phyloP scores from a whole-genome alignment of 208 protist species.

The Crithidia sp. region DNA sequence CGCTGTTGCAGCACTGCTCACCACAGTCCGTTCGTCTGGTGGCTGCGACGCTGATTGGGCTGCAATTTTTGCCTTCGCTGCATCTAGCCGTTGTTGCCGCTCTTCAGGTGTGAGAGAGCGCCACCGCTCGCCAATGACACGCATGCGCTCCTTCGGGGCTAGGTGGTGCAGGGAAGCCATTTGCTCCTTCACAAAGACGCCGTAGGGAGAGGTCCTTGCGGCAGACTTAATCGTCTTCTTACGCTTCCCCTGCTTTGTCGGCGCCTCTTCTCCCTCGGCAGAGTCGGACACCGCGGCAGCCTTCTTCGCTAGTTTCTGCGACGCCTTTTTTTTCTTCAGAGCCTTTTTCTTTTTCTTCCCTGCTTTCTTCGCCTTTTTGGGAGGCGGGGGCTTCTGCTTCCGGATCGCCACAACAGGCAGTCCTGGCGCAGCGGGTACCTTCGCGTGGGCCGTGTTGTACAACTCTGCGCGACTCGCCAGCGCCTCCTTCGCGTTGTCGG shows the following conservation, averaged over 20 bases:
- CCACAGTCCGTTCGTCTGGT: background rate
- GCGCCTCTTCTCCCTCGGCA: background rate
- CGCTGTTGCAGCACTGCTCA: background rate
- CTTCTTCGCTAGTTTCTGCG: constrained; percentile 16
- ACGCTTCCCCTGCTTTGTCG: background rate
- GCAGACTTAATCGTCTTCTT: background rate
- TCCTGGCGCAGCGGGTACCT: background rate
- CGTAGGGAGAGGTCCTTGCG: constrained; percentile 41
- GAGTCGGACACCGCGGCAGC: background rate
- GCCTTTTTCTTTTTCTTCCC: constrained; percentile 13
- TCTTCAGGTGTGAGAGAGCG: constrained; percentile 42
- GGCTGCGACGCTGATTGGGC: background rate
- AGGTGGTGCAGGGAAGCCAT: constrained; percentile 60
- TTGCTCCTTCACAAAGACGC: constrained; percentile 73
- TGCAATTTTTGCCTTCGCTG: constrained; percentile 6
- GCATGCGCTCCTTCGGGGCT: constrained; percentile 58
- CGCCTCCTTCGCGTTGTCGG: constrained; percentile 56
- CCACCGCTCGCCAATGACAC: constrained; percentile 60
- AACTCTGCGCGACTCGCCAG: constrained; percentile 37
- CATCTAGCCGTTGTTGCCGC: constrained; percentile 20
- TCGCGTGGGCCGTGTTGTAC: constrained; percentile 23
- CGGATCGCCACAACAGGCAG: constrained; percentile 16
- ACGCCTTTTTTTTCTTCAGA: constrained; percentile 28
- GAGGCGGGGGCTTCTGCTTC: constrained; percentile 13
- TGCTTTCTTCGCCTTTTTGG: constrained; percentile 3